Base-by-base conservation (phyloP, 441 rosid genomes). In the Syzygium syzygioides region DNA sequence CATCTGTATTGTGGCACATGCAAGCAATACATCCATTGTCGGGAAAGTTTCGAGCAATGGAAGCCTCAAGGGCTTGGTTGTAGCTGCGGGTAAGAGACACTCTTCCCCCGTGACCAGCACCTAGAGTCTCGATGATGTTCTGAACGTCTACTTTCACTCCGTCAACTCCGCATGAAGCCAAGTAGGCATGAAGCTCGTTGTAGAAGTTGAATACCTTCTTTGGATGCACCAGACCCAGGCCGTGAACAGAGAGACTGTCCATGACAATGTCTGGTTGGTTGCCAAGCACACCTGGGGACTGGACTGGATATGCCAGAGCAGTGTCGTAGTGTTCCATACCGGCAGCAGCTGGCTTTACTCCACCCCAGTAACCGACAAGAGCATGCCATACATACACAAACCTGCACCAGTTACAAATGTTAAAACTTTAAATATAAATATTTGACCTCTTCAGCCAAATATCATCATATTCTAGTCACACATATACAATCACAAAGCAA, bases 331-430 rank as follows among this genome's bases (percentile, higher is more conserved):
- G 98, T 92, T 97, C 99, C 98, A 97, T 96, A 60, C 99, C 98
- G 56, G 95, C 89, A 60, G 97, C 97, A 60, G 98, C 96, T 11
- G 98, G 98, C 90, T 97, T 96, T 59, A 97, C 99, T 90, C 99
- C 99, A 19, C 99, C 99, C 98, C 99, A 97, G 90, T 97, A 97
- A 68, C 98, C 98, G 87, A 97, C 96, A 90, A 97, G 93, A 91
- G 99, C 99, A 92, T 97, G 99, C 99, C 99, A 97, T 9, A 93
- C 98, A 88, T 96, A 97, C 25, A 97, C 97, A 90, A 88, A 92
- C 92, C 99, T 97, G 93, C 60, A 4, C 28, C 50, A 55, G 41
- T 55, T 89, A 50, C 37, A 57, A 41, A 76, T 76, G 52, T 76
- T 41, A 76, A 76, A 41, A 41, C 41, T 76, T 76, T 23, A 76